These are phyloP conservation scores for Cladosporium sp. DNA, from an alignment of 2,329 filamentous ascomycete genomes.

Conservation along the genomic window DNA sequence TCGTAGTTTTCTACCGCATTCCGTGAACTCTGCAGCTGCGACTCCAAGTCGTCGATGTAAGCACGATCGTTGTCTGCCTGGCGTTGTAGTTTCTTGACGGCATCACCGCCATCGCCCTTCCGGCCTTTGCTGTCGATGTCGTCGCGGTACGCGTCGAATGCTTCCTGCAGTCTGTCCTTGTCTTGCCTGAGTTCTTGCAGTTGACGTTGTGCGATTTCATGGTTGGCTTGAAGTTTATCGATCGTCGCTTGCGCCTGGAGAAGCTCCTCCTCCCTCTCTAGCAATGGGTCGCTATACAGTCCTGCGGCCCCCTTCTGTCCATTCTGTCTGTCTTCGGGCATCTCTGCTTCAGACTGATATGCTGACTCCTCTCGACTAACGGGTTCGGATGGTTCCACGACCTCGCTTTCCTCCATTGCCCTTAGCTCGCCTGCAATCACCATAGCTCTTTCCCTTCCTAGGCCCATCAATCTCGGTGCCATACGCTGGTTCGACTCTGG, in stretches of 20 bases:
- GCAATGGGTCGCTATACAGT: slow-evolving; percentile 37
- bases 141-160: slow-evolving; percentile 43
- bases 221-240: slow-evolving; percentile 37
- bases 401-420: slow-evolving; percentile 28
- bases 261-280: slow-evolving; percentile 47
- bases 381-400: slow-evolving; percentile 22
- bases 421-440: slow-evolving; percentile 30
- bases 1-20: slow-evolving; percentile 43
- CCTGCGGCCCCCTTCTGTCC: slow-evolving; percentile 19
- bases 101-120: slow-evolving; percentile 36
- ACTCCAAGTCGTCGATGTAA: slow-evolving; percentile 47
- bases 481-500: slow-evolving; percentile 46
- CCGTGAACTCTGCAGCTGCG: slow-evolving; percentile 41
- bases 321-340: slow-evolving; percentile 18
- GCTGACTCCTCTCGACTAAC: slow-evolving; percentile 27
- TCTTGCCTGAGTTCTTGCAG: slow-evolving; percentile 38
- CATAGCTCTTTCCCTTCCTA: slow-evolving; percentile 30
- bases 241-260: slow-evolving; percentile 46
- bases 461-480: slow-evolving; percentile 31
- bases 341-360: slow-evolving; percentile 28
- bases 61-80: slow-evolving; percentile 43
- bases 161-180: slow-evolving; percentile 43
- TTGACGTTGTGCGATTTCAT: slow-evolving; percentile 38
- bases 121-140: slow-evolving; percentile 40
- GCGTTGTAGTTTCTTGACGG: slow-evolving; percentile 39